A percentile compares a stretch with the other conserved stretches of the same genome.
Evolutionary conservation across 805 yeast genomes (phyloP).

Genomic region (Spathaspora boniae): DNA sequence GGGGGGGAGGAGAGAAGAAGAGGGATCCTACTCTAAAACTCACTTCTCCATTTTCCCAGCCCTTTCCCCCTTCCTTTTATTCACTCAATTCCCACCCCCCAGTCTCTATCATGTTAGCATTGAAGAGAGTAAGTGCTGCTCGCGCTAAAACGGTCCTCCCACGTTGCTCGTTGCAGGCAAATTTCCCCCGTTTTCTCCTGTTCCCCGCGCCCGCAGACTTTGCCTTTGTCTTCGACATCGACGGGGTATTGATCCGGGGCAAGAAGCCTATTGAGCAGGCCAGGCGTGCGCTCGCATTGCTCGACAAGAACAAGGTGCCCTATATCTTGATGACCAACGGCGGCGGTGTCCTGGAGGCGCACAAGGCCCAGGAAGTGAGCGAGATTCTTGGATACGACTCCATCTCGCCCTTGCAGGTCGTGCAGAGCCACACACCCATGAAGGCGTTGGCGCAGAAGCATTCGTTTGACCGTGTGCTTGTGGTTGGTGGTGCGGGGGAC

Average conservation of each 20-base stretch:
- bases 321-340: conserved; percentile 87
- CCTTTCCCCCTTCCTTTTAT: not conserved
- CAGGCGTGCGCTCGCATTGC: conserved; percentile 49
- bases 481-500: conserved; percentile 79
- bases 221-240: conserved; percentile 55
- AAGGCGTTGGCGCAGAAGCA: conserved; percentile 48
- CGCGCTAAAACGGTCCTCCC: too few relatives aligned
- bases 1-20: not conserved
- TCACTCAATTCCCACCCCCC: not conserved
- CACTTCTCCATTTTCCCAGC: not conserved
- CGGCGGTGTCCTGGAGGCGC: conserved; percentile 71
- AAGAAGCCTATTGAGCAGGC: conserved; percentile 65
- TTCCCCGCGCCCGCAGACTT: conserved; percentile 8
- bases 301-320: conserved; percentile 59
- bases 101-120: too few relatives aligned
- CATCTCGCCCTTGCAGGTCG: conserved; percentile 60
- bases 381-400: conserved; percentile 30
- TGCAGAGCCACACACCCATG: conserved; percentile 88
- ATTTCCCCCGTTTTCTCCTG: not conserved
- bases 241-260: conserved; percentile 85
- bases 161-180: not conserved
- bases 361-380: conserved; percentile 39
- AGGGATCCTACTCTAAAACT: not conserved
- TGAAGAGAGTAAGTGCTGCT: too few relatives aligned
- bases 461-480: conserved; percentile 58